Conservation (phyloP, 2,329 filamentous ascomycete species). For the Nectriaceae sp. region DNA sequence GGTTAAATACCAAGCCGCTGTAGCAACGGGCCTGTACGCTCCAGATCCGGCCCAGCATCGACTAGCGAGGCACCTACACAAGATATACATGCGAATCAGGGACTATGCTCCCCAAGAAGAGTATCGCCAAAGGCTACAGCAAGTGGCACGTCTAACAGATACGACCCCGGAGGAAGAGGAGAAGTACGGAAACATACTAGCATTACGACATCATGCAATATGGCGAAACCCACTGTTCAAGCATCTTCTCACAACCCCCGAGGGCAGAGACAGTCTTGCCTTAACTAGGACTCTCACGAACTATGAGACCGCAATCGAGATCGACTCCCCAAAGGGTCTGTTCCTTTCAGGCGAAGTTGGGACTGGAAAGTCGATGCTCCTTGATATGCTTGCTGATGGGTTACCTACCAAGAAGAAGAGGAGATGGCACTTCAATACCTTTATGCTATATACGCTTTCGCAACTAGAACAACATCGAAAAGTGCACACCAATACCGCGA, state of each 20-base stretch:
- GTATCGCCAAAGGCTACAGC: constrained; percentile 66
- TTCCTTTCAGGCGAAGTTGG: constrained; percentile 82
- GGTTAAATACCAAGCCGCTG: constrained; percentile 72
- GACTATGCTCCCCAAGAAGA: constrained; percentile 75
- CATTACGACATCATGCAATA: constrained; percentile 55
- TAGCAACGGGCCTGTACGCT: constrained; percentile 66
- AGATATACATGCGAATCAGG: constrained; percentile 73
- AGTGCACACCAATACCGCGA: constrained; percentile 20
- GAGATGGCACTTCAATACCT: constrained; percentile 83
- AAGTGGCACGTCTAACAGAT: constrained; percentile 53
- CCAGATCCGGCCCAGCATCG: constrained; percentile 74
- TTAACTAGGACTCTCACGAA: constrained; percentile 69
- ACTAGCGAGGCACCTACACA: constrained; percentile 74
- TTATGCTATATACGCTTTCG: constrained; percentile 78
- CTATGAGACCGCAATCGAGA: constrained; percentile 69
- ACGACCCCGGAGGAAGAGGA: constrained; percentile 30
- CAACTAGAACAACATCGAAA: constrained; percentile 68
- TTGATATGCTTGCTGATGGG: constrained; percentile 78
- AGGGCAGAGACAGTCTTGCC: constrained; percentile 61
- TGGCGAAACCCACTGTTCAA: constrained; percentile 60
- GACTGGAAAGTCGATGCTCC: constrained; percentile 82
- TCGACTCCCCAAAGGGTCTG: constrained; percentile 73
- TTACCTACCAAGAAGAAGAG: constrained; percentile 73
- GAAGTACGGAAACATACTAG: constrained; percentile 41
- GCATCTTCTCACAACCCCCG: constrained; percentile 57